Evolutionary conservation across 805 yeast genomes (phyloP), one percentile per base, ranked within the genome.

Genomic region (Wickerhamomyces sydowiorum): DNA sequence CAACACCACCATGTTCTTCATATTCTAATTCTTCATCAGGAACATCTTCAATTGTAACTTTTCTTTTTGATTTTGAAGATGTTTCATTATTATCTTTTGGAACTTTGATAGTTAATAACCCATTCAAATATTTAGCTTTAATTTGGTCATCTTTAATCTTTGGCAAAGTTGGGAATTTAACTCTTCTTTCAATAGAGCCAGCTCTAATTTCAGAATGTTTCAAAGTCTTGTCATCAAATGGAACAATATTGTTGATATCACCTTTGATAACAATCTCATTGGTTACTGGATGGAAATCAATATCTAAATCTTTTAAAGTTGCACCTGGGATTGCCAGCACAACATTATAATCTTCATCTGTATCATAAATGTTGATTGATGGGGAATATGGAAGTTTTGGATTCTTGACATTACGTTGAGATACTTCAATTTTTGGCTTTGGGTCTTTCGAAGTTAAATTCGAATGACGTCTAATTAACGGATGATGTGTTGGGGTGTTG

Each of bases 271-370:
- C 64, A 44, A 79, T 50, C 46, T 77, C 81, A 49, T 72, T 71
- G 12, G 75, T 67, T 1, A 79, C 65, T 29, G 83, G 80, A 51
- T 79, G 84, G 59, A 67, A 78, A 51, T 79, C 80, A 33, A 79
- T 69, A 39, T 72, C 73, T 47, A 79, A 70, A 15, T 73, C 68
- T 32, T 70, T 68, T 19, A 75, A 70, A 25, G 67, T 64, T 3
- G 80, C 80, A 37, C 85, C 85, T n/a, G 85, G 78, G 21, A 79
- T 55, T 4, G 82, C 73, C 12, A 78, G 55, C 1, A 72, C 73
- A 12, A 77, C 69, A 14, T 67, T 53, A 47, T 77, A 79, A 15
- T 62, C 59, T 15, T 65, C 65, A 1, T 66, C 65, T 38, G 66
- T 62, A 45, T 78, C 80, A 49, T 77, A 78, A n/a, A 78, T 71